Evolutionary conservation across 345 rosid genomes (phyloP), one percentile per base, ranked within the genome.

Genomic region (Gossypium raimondii): DNA sequence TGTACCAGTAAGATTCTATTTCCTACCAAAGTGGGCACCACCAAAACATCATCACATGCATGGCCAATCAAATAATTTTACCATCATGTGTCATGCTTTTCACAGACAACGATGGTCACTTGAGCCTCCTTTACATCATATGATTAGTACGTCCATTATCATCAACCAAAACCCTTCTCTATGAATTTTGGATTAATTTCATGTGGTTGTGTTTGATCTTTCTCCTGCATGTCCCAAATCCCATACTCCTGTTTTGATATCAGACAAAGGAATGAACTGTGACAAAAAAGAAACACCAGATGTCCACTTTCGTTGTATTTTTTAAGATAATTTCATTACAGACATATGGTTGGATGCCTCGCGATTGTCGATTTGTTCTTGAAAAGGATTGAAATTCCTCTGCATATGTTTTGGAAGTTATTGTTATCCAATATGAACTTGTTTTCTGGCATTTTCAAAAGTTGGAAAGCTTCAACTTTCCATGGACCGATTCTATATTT

Each of bases 41-140:
- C n/a, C 18, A 55, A 53, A 75, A 74, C 80, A 76, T 59, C 57
- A 60, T 80, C 78, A 78, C 82, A 70, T 80, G 79, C 79, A 73
- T 66, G 71, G 27, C 64, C 73, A 7, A 76, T 65, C 66, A 75
- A 73, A 80, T 75, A 38, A 81, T 77, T 66, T 59, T 48, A 17
- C 75, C 75, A 73, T 77, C 61, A 80, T 60, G 70, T 82, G 79
- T 61, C 52, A 22, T 16, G 50, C 82, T 75, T 77, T 81, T 72
- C 4, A 13, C 38, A 3, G 65, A 78, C 82, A 83, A 29, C 24
- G 73, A 78, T 7, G 47, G 80, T 62, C 70, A 25, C 34, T 66
- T 71, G 60, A 66, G 58, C 45, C 24, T 64, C 58, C 58, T 67
- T 67, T 56, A 11, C n/a, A 60, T 57, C 58, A 61, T 17, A 18